Percentiles rank a stretch among this genome's conserved stretches.
Evolutionary conservation across 1,284 basidiomycete species (phyloP).

Genomic region (Coniophora puteana): DNA sequence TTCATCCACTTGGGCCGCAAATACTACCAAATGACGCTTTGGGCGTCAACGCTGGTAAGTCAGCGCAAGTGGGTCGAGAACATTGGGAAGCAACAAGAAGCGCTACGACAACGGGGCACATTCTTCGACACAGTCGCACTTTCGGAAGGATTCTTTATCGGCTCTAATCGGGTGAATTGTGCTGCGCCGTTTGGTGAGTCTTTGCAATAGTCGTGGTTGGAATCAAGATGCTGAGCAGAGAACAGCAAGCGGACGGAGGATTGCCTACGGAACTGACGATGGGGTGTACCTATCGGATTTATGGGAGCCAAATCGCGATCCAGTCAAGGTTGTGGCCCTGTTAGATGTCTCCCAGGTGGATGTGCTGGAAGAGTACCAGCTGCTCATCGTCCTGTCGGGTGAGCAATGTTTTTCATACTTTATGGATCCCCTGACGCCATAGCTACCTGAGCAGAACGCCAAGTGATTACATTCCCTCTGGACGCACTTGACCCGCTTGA

Average conservation of each 20-base stretch:
- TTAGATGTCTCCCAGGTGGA: constrained; percentile 94
- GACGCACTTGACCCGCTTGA: constrained; percentile 91
- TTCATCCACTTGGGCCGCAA: constrained; percentile 93
- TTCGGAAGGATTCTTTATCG: constrained; percentile 86
- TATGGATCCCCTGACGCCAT: neutral
- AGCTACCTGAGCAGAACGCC: constrained; percentile 60
- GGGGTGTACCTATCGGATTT: constrained; percentile 95
- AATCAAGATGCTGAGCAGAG: constrained; percentile 9
- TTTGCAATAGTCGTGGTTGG: constrained; percentile 1
- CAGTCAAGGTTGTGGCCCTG: constrained; percentile 87
- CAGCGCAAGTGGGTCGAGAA: constrained; percentile 95
- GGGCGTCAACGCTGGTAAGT: constrained; percentile 84
- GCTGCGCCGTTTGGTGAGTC: constrained; percentile 90
- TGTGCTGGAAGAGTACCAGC: constrained; percentile 93
- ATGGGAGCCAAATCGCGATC: constrained; percentile 73
- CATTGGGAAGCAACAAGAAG: constrained; percentile 88
- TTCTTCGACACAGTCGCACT: constrained; percentile 88
- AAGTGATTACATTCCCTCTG: constrained; percentile 95
- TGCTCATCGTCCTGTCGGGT: constrained; percentile 95
- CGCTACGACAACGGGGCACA: constrained; percentile 79
- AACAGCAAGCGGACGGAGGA: constrained; percentile 77
- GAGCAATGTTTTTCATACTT: constrained; percentile 18
- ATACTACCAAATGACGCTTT: constrained; percentile 90
- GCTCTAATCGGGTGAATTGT: constrained; percentile 86
- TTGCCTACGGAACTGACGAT: constrained; percentile 96